Evolutionary conservation across 2,329 filamentous ascomycete species (phyloP).

Genomic region (Colletotrichum liriopes): DNA sequence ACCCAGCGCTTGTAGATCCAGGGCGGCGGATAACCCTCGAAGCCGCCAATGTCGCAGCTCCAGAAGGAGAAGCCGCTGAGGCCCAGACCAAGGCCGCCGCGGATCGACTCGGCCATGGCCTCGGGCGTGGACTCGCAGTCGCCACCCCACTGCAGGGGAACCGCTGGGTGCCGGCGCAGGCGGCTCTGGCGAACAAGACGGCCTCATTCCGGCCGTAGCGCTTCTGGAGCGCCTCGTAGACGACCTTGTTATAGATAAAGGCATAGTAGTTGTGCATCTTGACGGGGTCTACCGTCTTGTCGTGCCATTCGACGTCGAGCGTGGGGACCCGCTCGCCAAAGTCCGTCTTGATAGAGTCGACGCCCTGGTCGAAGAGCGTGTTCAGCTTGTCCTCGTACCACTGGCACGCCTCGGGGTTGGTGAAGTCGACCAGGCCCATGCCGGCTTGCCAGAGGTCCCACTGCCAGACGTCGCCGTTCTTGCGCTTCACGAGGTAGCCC

Average conservation of each 20-base stretch:
- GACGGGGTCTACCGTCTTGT: constrained; percentile 70
- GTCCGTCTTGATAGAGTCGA: constrained; percentile 83
- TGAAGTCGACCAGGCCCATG: constrained; percentile 83
- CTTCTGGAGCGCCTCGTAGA: constrained; percentile 76
- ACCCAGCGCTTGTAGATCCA: constrained; percentile 86
- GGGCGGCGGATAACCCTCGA: constrained; percentile 77
- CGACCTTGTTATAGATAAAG: constrained; percentile 80
- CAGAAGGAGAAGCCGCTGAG: constrained; percentile 78
- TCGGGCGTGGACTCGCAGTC: constrained; percentile 83
- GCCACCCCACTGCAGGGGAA: constrained; percentile 81
- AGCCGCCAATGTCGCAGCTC: constrained; percentile 80
- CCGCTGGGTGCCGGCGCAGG: constrained; percentile 77
- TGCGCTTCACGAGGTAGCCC: constrained; percentile 79
- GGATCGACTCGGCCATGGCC: constrained; percentile 80
- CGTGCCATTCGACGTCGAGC: constrained; percentile 76
- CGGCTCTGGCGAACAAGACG: constrained; percentile 77
- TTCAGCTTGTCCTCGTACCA: constrained; percentile 78
- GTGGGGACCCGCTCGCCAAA: constrained; percentile 82
- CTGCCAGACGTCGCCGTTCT: constrained; percentile 80
- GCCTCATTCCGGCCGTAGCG: constrained; percentile 69
- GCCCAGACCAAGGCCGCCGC: constrained; percentile 75
- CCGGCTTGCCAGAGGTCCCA: constrained; percentile 86
- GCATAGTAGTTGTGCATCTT: constrained; percentile 86
- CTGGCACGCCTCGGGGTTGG: constrained; percentile 76
- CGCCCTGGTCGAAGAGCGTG: constrained; percentile 76